Evolutionary conservation across 208 protist genomes (phyloP).

Genomic region (Trypanosoma cruzi): DNA sequence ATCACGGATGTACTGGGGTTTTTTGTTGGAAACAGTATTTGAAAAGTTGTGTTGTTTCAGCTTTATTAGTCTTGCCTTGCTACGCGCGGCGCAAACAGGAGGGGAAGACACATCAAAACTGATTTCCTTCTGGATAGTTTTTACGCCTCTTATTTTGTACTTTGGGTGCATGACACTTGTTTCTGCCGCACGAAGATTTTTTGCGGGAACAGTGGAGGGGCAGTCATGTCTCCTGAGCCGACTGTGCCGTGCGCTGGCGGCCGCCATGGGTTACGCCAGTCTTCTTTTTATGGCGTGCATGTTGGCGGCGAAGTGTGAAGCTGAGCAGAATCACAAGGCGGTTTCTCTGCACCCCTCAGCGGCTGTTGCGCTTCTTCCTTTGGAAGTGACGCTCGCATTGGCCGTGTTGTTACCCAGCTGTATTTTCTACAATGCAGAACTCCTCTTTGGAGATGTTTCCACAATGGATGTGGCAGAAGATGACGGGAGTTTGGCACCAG

Average conservation of each 20-base stretch:
- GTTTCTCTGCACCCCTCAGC: conserved; percentile 39
- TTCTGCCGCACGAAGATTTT: conserved; percentile 6
- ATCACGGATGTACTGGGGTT: conserved; percentile 15
- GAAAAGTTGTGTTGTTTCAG: conserved; percentile 40
- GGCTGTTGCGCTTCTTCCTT: conserved; percentile 40
- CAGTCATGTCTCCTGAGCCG: conserved; percentile 1
- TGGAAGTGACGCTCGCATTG: conserved; percentile 35
- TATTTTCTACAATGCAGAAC: conserved; percentile 14
- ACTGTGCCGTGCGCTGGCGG: conserved; percentile 22
- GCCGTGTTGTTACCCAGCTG: conserved; percentile 32
- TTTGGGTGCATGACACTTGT: conserved; percentile 20
- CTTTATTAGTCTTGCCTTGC: conserved; percentile 42
- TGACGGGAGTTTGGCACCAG: background rate
- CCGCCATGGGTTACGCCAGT: conserved; percentile 24
- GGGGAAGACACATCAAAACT: background rate
- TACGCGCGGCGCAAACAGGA: conserved; percentile 26
- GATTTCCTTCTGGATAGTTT: conserved; percentile 59
- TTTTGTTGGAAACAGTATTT: conserved; percentile 26
- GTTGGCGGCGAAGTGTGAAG: conserved; percentile 51
- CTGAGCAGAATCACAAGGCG: conserved; percentile 38
- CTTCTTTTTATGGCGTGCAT: conserved; percentile 59
- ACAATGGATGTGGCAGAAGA: background rate
- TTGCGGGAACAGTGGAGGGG: background rate
- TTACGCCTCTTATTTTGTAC: conserved; percentile 53
- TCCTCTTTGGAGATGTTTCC: background rate